Evolutionary conservation across 2,329 filamentous ascomycete genomes (phyloP), one percentile per base, ranked within the genome.

Genomic region (Ophiostoma quercus): DNA sequence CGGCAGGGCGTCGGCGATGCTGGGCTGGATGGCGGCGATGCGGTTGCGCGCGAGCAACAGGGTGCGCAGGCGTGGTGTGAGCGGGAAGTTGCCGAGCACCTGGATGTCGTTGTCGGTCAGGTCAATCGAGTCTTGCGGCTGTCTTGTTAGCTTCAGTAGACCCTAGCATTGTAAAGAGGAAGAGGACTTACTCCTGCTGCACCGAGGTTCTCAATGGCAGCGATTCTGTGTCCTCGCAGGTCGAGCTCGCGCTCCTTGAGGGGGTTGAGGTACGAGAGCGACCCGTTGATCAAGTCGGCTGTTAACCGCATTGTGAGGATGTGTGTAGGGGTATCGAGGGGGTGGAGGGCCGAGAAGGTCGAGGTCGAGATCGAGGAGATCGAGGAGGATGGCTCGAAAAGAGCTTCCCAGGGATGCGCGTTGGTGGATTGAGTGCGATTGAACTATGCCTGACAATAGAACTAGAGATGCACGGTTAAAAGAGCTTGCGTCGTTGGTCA

Each of bases 231-330:
- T 84, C 95, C 95, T 97, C 95, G 90, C 77, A 99, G 92, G 85
- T 98, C 94, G 80, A 99, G 88, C 87, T 99, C 95, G 81, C 95
- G 92, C 87, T 99, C 95, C 84, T 95, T 96, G 81, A 99, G 87
- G 79, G 94, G 94, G 83, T 98, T 99, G 82, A 98, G 91, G 86
- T 97, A 99, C 80, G 94, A 97, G 75, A 97, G 90, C 79, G 95
- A 97, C 81, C 88, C 89, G 81, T 92, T 88, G 83, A 99, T 96
- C 77, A 98, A 89, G 81, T 98, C 95, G 75, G 92, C 90, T 73
- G 94, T 97, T 83, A 99, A 89, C 85, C 94, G 90, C 95, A 99
- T 98, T 74, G 78, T 83, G 22, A 29, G 22, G 8, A 25, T 41
- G 32, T 66, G 34, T 41, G 34, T n/a, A 47, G n/a, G 32, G 34